Evolutionary conservation across 495 filamentous ascomycete genomes (phyloP), one percentile per base, ranked within the genome.

Genomic region (Xylaria intraflava): DNA sequence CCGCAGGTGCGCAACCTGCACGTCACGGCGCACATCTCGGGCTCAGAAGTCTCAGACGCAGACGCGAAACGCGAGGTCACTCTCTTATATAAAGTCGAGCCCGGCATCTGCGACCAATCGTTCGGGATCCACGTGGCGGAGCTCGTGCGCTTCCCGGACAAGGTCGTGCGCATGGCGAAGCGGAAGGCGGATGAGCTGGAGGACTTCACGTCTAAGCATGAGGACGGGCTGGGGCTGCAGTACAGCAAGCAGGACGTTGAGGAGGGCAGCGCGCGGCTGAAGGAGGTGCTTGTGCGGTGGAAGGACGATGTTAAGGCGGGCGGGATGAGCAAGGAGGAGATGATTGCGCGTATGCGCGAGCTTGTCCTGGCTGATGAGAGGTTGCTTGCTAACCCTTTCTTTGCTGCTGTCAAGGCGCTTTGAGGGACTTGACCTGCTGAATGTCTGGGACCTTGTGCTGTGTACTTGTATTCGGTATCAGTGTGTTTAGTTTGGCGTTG

Each of bases 121-220:
- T 98, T 98, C 70, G 93, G 93, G 60, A 98, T 98, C 65, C 93
- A 98, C 68, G 93, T 99, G 11, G 93, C 93, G 9, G 93, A 99
- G 72, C 81, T 99, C 1, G 93, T 99, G 8, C 82, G 91, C n/a
- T 99, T 99, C 76, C 93, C 93, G 2, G 83, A 87, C 48, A 99
- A 97, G 70, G 93, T 99, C 5, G 87, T 99, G 49, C 90, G 90
- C 61, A 99, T 97, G 93, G 93, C 93, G 23, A 95, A 94, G 72
- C 82, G 93, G 55, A 97, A 97, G 72, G 93, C 93, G 1, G 93
- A 96, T 67, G 93, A 99, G 76, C 77, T 99, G 16, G 93, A 99
- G 69, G 93, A 98, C 67, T 98, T 98, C 61, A 87, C 88, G 0
- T 83, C 83, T 47, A 84, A 88, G 62, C 80, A 83, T 62, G 85